Percentiles rank a stretch among this genome's conserved stretches.
phyloP scores from a whole-genome alignment of 2,329 filamentous ascomycete genomes.

The Monosporascus sp. region DNA sequence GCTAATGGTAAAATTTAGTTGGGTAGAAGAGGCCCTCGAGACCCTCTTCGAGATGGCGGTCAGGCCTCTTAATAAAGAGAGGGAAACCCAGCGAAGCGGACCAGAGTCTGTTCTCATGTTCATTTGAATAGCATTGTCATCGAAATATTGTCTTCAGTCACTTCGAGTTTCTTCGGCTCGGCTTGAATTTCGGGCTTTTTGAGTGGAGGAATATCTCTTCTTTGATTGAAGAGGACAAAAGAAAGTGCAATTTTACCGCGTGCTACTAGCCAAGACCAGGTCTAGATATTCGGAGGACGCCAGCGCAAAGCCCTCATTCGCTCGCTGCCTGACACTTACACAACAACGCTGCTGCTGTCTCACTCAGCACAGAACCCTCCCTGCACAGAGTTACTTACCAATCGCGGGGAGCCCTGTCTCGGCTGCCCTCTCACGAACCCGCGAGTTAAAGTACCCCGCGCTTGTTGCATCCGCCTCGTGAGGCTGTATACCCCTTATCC shows the following conservation, averaged over 20 bases:
- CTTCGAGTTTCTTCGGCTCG: no score
- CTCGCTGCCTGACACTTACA: not conserved
- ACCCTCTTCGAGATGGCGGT: no score
- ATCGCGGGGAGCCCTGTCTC: no score
- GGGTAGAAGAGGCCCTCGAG: slow-evolving; percentile 2
- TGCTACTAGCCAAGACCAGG: not conserved
- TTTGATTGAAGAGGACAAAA: not conserved
- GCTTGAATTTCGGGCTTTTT: not conserved
- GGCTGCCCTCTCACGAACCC: not conserved
- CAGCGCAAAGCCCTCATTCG: not conserved
- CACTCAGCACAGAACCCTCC: not conserved
- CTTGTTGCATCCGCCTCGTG: slow-evolving; percentile 15
- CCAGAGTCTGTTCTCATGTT: not conserved
- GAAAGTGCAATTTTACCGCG: not conserved
- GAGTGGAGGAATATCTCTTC: not conserved
- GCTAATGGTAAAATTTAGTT: no score
- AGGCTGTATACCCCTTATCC: slow-evolving; percentile 9
- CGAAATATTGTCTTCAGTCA: no score
- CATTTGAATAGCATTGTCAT: no score
- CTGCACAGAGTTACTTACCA: not conserved
- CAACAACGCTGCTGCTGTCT: not conserved
- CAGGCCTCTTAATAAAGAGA: no score
- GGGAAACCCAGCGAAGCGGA: no score
- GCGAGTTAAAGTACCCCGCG: slow-evolving; percentile 1
- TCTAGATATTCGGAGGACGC: not conserved